Evolutionary conservation across 1,284 basidiomycete genomes (phyloP).

Genomic region (Paramarasmius palmivorus): DNA sequence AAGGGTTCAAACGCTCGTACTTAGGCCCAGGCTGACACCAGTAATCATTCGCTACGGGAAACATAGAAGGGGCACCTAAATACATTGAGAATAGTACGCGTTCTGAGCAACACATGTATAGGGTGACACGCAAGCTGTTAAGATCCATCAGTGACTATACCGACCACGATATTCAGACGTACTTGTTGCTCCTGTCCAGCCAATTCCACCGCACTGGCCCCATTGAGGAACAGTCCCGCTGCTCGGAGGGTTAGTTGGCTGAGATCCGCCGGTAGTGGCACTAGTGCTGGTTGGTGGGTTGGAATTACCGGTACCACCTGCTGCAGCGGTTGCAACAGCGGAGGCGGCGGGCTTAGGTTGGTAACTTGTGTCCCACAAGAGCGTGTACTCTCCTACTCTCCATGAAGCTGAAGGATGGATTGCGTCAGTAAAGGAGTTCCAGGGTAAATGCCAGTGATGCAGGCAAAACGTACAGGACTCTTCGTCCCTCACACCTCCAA

Average conservation of each 20-base stretch:
- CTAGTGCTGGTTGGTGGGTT: neutral
- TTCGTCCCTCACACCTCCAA: neutral
- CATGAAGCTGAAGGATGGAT: neutral
- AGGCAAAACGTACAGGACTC: neutral
- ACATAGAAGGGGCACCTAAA: too few species aligned
- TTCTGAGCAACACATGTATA: too few species aligned
- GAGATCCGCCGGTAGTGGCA: neutral
- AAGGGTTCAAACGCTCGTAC: too few species aligned
- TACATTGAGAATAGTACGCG: too few species aligned
- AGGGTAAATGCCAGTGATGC: neutral
- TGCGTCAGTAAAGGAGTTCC: neutral
- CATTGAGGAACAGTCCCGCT: too few species aligned
- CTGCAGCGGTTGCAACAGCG: neutral
- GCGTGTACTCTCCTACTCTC: neutral
- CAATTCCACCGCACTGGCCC: too few species aligned
- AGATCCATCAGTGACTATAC: too few species aligned
- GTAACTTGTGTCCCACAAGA: neutral
- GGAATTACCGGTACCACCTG: neutral
- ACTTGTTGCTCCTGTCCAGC: too few species aligned
- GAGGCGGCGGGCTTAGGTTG: slow-evolving; percentile 1
- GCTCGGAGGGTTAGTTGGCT: neutral
- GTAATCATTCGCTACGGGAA: too few species aligned
- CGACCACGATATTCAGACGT: too few species aligned
- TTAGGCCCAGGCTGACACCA: too few species aligned
- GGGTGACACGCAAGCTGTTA: too few species aligned